Percentiles rank a stretch among this genome's conserved stretches.
These are phyloP conservation scores for Penicillium sp. DNA, from an alignment of 2,329 filamentous ascomycete species.

Conservation along the genomic window DNA sequence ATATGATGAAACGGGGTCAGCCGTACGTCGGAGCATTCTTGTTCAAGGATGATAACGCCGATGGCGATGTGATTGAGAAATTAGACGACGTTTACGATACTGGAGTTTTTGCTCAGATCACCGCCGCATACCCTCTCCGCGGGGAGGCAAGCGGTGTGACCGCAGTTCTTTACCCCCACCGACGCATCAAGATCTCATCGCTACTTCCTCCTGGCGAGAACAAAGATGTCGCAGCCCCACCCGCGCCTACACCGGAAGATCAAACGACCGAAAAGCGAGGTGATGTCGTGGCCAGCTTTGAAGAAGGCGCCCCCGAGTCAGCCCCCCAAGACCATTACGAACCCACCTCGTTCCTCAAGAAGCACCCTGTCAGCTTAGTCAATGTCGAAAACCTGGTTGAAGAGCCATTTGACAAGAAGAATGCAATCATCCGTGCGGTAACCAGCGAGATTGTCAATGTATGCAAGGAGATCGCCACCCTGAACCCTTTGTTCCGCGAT, in stretches of 20 bases:
- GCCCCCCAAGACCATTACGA: slow-evolving; percentile 63
- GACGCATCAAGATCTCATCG: slow-evolving; percentile 83
- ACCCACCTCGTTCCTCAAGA: slow-evolving; percentile 83
- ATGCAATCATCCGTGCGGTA: slow-evolving; percentile 80
- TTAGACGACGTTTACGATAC: slow-evolving; percentile 90
- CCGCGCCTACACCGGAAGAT: slow-evolving; percentile 30
- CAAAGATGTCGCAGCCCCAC: slow-evolving; percentile 30
- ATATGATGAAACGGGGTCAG: slow-evolving; percentile 94
- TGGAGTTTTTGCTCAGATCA: slow-evolving; percentile 96
- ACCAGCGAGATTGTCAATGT: slow-evolving; percentile 98
- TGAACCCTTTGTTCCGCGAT: slow-evolving; percentile 93
- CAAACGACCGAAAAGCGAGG: slow-evolving; percentile 69
- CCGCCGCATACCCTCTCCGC: slow-evolving; percentile 81
- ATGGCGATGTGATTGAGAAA: slow-evolving; percentile 89
- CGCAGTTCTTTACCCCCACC: slow-evolving; percentile 91
- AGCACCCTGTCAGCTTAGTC: slow-evolving; percentile 88
- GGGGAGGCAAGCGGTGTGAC: slow-evolving; percentile 83
- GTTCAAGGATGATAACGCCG: slow-evolving; percentile 92
- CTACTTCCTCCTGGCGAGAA: slow-evolving; percentile 64
- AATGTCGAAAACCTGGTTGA: slow-evolving; percentile 92
- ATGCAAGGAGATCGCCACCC: slow-evolving; percentile 91
- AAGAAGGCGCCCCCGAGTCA: slow-evolving; percentile 68
- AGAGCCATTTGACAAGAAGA: slow-evolving; percentile 85
- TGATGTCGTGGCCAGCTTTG: slow-evolving; percentile 94
- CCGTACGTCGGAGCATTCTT: slow-evolving; percentile 96